These are phyloP conservation scores for Saturnispora dispora DNA, from an alignment of 805 yeast genomes.

Conservation along the genomic window DNA sequence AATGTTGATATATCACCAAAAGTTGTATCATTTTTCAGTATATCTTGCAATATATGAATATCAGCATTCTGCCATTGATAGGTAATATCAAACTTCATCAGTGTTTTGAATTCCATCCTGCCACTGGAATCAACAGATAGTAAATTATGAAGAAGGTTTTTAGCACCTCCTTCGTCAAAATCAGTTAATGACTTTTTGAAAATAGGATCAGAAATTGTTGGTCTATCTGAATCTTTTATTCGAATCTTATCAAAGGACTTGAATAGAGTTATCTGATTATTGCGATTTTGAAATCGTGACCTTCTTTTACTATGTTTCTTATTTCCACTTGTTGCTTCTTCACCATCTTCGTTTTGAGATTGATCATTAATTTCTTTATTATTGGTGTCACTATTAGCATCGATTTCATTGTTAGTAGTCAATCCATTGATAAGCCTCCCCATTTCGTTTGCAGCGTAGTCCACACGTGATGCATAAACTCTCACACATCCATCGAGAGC, in stretches of 20 bases:
- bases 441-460: slow-evolving; percentile 85
- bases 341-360: slow-evolving; percentile 12
- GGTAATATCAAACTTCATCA: slow-evolving; percentile 17
- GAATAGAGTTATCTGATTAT: background rate
- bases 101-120: slow-evolving; percentile 43
- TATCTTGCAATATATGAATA: background rate
- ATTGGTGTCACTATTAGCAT: slow-evolving; percentile 13
- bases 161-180: slow-evolving; percentile 58
- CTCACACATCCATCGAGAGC: slow-evolving; percentile 93
- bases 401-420: slow-evolving; percentile 14
- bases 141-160: slow-evolving; percentile 42
- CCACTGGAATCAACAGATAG: slow-evolving; percentile 38
- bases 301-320: slow-evolving; percentile 18
- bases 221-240: slow-evolving; percentile 40
- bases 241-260: slow-evolving; percentile 30
- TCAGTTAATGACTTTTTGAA: slow-evolving; percentile 48
- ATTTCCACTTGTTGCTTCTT: slow-evolving; percentile 16
- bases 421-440: slow-evolving; percentile 53
- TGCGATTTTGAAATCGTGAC: background rate
- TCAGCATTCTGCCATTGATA: slow-evolving; percentile 1
- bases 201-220: slow-evolving; percentile 45
- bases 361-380: slow-evolving; percentile 16
- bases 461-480: slow-evolving; percentile 84
- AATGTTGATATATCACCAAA: slow-evolving; percentile 2
- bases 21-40: slow-evolving; percentile 1